Percentiles rank a stretch among this genome's conserved stretches.
phyloP scores from a whole-genome alignment of 805 yeast species.

The Grigorovia yakushimaensis region DNA sequence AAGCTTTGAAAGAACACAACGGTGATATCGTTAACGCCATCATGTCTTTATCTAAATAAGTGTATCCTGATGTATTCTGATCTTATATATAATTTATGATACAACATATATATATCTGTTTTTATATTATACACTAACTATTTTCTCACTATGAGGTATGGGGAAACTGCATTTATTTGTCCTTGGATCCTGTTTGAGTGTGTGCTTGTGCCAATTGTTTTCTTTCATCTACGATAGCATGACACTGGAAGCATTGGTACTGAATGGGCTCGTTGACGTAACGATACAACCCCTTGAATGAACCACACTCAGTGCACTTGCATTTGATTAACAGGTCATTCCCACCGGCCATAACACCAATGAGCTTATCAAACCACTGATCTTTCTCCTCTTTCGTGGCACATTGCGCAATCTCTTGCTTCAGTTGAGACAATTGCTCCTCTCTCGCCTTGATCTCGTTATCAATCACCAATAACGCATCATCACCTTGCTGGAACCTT shows the following conservation, averaged over 20 bases:
- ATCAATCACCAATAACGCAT: conserved; percentile 35
- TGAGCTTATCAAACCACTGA: conserved; percentile 28
- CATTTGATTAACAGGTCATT: conserved; percentile 11
- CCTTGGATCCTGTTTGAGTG: neutral
- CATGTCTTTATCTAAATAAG: conserved; percentile 53
- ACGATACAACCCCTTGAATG: conserved; percentile 19
- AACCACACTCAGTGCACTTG: conserved; percentile 19
- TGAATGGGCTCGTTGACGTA: conserved; percentile 13
- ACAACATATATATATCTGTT: too few relatives aligned
- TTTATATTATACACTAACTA: too few relatives aligned
- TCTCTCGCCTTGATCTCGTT: conserved; percentile 35
- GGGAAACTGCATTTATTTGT: neutral
- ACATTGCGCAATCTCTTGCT: conserved; percentile 20
- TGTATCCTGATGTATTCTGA: too few relatives aligned
- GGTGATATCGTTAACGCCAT: conserved; percentile 95
- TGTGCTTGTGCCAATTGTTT: conserved; percentile 1
- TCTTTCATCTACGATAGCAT: conserved; percentile 8
- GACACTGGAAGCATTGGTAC: conserved; percentile 24
- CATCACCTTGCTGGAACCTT: conserved; percentile 48
- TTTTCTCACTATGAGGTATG: too few relatives aligned
- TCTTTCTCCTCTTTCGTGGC: conserved; percentile 21
- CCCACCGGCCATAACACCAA: conserved; percentile 25
- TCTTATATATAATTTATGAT: too few relatives aligned
- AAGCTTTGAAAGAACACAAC: conserved; percentile 78
- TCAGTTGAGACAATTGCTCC: conserved; percentile 31